Evolutionary conservation across 371 early-diverging fungal species (phyloP), one percentile per base, ranked within the genome.

Genomic region (Mucor circinelloides): DNA sequence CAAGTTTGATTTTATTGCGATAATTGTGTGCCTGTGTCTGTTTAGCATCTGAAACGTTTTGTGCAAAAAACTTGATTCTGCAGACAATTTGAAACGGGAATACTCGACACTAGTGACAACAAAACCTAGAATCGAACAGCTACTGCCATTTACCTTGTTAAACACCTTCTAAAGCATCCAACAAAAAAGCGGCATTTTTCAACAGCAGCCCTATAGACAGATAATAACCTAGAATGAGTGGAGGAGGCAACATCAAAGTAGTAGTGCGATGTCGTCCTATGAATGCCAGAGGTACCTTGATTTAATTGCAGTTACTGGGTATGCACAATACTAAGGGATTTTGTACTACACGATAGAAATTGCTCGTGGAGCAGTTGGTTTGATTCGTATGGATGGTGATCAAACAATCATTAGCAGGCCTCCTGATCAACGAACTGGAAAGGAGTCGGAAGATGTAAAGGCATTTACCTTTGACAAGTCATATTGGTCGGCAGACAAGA

Each of bases 391-490:
- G 91, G 84, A 87, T 8, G 90, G 90, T 58, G 80, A 89, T 68
- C 89, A 89, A 78, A 91, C 91, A 25, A 87, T 89, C 58, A 79
- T 90, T 63, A 76, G 78, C 36, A 84, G 80, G 66, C 91, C 90
- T 46, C 74, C 77, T 50, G 79, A 81, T 31, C 48, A 66, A 23
- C 66, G 69, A 25, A 76, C 76, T 10, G 83, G 78, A 1, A 77
- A 75, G 38, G 77, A 79, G 10, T 77, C 76, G 25, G 80, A 80
- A 23, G 84, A 82, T 57, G 67, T 77, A 44, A 90, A 90, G 66
- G 75, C 90, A 7, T 95, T 93, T 71, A 91, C 91, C 0, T 95
- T 92, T 72, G 96, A 95, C 78, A 83, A 91, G 58, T 91, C 91
- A 36, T 95, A 93, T 71, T 93, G 94, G 94, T 90, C 93, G 6